Conservation (phyloP, 208 protist species). For the Crithidia expoeki region DNA sequence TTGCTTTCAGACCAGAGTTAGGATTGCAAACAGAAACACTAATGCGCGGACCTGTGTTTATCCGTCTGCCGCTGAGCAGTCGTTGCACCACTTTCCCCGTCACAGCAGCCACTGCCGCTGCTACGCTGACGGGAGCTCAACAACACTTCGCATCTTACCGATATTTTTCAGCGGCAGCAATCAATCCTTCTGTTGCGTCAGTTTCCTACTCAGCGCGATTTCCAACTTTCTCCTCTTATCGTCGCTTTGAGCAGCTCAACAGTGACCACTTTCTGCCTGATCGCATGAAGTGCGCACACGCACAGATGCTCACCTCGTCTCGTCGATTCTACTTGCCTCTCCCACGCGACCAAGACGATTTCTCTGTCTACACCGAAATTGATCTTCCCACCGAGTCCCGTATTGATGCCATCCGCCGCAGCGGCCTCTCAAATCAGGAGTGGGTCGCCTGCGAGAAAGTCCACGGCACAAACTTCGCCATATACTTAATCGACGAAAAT, state of each 20-base stretch:
- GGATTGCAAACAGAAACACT: too few relatives aligned
- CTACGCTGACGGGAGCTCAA: too few relatives aligned
- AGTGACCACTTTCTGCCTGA: too few relatives aligned
- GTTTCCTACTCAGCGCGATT: too few relatives aligned
- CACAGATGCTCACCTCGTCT: background rate
- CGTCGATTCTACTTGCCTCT: conserved; percentile 65
- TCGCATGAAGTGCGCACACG: background rate
- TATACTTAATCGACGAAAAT: conserved; percentile 76
- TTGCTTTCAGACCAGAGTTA: too few relatives aligned
- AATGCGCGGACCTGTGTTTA: too few relatives aligned
- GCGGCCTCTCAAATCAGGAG: conserved; percentile 66
- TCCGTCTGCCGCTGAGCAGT: too few relatives aligned
- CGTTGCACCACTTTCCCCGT: too few relatives aligned
- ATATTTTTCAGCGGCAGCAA: background rate
- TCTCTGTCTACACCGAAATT: conserved; percentile 84
- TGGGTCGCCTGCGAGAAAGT: conserved; percentile 91
- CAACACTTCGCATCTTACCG: background rate
- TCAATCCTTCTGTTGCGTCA: background rate
- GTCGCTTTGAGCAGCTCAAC: too few relatives aligned
- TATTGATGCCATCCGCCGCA: conserved; percentile 76
- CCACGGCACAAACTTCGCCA: conserved; percentile 87
- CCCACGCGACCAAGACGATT: conserved; percentile 74
- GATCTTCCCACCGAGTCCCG: conserved; percentile 82
- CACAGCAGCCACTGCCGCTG: too few relatives aligned
- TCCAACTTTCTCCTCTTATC: too few relatives aligned